Evolutionary conservation across 2,329 filamentous ascomycete genomes (phyloP), one percentile per base, ranked within the genome.

Genomic region (Ustilaginoidea virens): DNA sequence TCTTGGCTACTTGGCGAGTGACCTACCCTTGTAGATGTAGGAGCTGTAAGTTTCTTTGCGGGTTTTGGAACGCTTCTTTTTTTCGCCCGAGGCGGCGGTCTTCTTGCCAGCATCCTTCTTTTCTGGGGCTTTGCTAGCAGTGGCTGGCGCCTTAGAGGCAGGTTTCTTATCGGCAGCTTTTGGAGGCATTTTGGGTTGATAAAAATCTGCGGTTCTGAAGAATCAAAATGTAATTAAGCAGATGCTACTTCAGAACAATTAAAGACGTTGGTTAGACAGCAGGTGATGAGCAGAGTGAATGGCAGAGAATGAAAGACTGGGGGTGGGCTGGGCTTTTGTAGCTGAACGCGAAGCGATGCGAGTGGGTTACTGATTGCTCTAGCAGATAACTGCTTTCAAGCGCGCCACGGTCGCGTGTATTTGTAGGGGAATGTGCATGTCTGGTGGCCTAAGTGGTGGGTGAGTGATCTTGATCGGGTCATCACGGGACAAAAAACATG

Each of bases 31-130:
- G 81, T 96, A 98, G 66, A 98, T 98, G 75, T 98, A 98, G 32
- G 83, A 92, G 47, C 81, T 92, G 72, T 98, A 98, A n/a, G 90
- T 98, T 74, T 98, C 90, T 80, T 96, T 96, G 66, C 90, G 79
- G 45, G 86, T 82, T 86, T 98, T 98, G 69, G 85, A 92, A 56
- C 90, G 83, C 86, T 96, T 98, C 82, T 98, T 98, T 85, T 96
- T 96, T 50, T 96, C 90, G 42, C 90, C 90, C 55, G 82, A 75
- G 38, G 86, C 75, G 36, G 87, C 83, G 28, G 90, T 96, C 80
- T 96, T 98, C 82, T 98, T 98, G 70, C 87, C 90, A 42, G 87
- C 90, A 66, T 96, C 87, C 79, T 96, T 94, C 80, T 94, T 94
- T 76, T 94, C 86, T 33, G 67, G 68, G 39, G 66, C 67, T 66